phyloP scores from a whole-genome alignment of 2,329 filamentous ascomycete species.

The Scleromitrula shiraiana region DNA sequence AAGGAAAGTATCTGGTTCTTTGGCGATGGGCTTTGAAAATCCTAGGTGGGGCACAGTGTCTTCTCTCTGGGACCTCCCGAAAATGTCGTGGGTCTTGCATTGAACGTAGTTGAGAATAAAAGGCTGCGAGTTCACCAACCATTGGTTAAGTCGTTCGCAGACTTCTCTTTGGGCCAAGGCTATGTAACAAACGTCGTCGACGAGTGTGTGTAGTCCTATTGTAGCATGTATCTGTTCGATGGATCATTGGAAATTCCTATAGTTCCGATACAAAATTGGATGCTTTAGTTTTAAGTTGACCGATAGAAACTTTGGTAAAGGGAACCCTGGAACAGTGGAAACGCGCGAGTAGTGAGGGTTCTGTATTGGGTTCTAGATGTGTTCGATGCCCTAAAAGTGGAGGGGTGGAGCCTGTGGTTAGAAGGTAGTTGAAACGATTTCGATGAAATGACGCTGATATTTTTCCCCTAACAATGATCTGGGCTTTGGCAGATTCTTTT shows the following conservation, averaged over 20 bases:
- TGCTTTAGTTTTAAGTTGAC: no score
- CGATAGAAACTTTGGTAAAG: no score
- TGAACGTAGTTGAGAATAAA: slow-evolving; percentile 10
- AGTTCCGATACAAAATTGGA: background rate
- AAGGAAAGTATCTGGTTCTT: slow-evolving; percentile 16
- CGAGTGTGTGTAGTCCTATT: background rate
- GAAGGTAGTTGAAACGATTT: background rate
- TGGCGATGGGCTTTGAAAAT: slow-evolving; percentile 22
- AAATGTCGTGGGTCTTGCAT: slow-evolving; percentile 19
- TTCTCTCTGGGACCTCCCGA: slow-evolving; percentile 13
- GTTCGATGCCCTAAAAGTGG: background rate
- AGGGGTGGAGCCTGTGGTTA: background rate
- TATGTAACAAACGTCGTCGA: no score
- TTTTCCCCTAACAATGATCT: background rate
- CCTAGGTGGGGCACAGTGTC: slow-evolving; percentile 19
- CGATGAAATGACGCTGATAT: no score
- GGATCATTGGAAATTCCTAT: background rate
- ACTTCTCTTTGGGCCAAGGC: slow-evolving; percentile 10
- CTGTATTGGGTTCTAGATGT: background rate
- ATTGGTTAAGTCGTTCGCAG: slow-evolving; percentile 2
- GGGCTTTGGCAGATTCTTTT: background rate
- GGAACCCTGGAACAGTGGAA: no score
- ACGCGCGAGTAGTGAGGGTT: no score
- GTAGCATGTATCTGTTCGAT: background rate
- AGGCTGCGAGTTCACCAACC: slow-evolving; percentile 3